Base-by-base conservation (phyloP, 1,284 basidiomycete genomes). In the Puccinia horiana region DNA sequence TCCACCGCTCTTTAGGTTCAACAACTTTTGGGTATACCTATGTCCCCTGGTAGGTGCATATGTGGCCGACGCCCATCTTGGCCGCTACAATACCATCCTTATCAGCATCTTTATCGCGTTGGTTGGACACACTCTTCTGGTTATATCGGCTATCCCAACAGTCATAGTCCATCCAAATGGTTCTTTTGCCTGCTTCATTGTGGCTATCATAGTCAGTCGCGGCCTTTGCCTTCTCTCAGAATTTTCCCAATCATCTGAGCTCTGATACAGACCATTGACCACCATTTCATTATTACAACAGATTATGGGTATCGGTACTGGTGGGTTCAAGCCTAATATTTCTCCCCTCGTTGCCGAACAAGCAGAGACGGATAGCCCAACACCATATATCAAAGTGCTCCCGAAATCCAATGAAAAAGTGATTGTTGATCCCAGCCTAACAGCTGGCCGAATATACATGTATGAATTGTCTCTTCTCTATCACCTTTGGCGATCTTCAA, bases 261-360 rank as follows among this genome's bases (percentile, higher is more conserved):
- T 14, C 3, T 1, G 20, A 3, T 18, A 63, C n/a, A 20, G 32
- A 63, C 5, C 35, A 63, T 32, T 63, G 23, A 63, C 58, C 14
- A 26, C 20, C 44, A 32, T 49, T 72, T 35, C 20, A n/a, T n/a
- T n/a, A n/a, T n/a, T n/a, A 9, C 23, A 9, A 47, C 35, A 81
- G 79, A 81, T 83, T 29, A 82, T 82, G 75, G 87, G 87, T 23
- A 75, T 89, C 26, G 90, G 91, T 12, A 92, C 94, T 4, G 94
- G 93, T 29, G 89, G 82, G 16, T 86, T 87, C 85, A 88, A 88
- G 83, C 83, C 84, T 0, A 88, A 88, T 83, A 84, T 86, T 26
- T 92, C 92, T 0, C 92, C 93, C 0, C 88, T 94, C 79, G 89
- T 94, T 54, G 93, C 93, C 58, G 92, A 95, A 87, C 92, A 82